Base-by-base conservation (phyloP, 192 early-diverging fungal species). In the Podila minutissima region DNA sequence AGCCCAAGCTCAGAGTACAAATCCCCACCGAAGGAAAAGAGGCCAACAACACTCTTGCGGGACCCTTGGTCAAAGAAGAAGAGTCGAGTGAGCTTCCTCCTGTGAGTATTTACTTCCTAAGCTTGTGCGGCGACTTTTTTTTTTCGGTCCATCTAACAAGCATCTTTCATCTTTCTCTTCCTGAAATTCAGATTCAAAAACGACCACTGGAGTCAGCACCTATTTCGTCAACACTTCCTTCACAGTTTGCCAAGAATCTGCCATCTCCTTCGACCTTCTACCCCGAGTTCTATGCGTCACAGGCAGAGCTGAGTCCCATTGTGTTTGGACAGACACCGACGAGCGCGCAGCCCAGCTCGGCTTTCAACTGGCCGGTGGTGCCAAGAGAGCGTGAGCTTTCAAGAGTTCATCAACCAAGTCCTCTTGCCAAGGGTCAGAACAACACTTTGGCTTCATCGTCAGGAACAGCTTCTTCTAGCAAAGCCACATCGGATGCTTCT, bases 211-310 rank as follows among this genome's bases (percentile, higher is more conserved):
- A 81, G 35, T 73, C 77, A 10, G 77, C 77, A 37, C 77, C 77
- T 12, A 73, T 81, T 0, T 81, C 92, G 46, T 93, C 93, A 13
- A 92, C 92, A 20, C 84, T 93, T 51, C 88, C 92, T 3, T 89
- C 87, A 24, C 87, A 90, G 63, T 90, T 90, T 64, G 86, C 86
- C 15, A 88, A 93, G 71, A 93, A 90, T 65, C 78, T 94, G 60
- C 93, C 93, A 9, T 93, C 92, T 29, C 93, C 93, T 8, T 92
- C 91, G 12, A 88, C 90, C 4, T 93, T 94, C 74, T 94, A 94
- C 72, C 89, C 93, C 2, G 88, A 92, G 33, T 90, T 95, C 38
- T 93, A 93, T 78, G 91, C 93, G 71, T 88, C 88, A 17, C 88
- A 83, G 63, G 91, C 93, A 63, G 82, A 91, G 64, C 88, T 88